Conservation (phyloP, 1,284 basidiomycete genomes). For the Fomes fomentarius region DNA sequence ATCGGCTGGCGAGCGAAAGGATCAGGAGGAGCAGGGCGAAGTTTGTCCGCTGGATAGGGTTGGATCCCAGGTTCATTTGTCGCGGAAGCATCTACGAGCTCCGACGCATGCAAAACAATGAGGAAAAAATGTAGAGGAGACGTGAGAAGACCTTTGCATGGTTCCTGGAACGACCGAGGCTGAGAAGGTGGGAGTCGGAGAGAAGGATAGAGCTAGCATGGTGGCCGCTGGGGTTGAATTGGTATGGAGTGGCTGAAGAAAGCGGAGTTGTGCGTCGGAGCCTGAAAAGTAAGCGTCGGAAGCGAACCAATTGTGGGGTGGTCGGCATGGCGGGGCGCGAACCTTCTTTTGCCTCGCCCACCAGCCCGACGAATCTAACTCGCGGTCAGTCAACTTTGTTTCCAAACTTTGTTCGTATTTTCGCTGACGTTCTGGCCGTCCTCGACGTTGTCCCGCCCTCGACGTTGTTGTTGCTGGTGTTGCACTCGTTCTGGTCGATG, state of each 20-base stretch:
- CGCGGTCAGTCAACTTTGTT: slow-evolving; percentile 37
- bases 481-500: slow-evolving; percentile 10
- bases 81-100: not conserved
- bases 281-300: slow-evolving; percentile 17
- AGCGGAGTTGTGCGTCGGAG: slow-evolving; percentile 17
- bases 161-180: not conserved
- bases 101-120: not conserved
- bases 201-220: not conserved
- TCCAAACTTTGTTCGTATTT: slow-evolving; percentile 30
- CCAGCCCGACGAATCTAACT: slow-evolving; percentile 33
- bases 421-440: slow-evolving; percentile 28
- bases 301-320: slow-evolving; percentile 26
- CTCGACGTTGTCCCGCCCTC: slow-evolving; percentile 10
- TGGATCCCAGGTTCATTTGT: slow-evolving; percentile 3
- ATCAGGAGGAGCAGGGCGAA: not conserved
- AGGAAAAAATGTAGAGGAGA: not conserved
- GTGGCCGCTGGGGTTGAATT: not conserved
- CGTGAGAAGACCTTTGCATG: too few relatives aligned
- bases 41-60: slow-evolving; percentile 4
- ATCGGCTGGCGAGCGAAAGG: not conserved
- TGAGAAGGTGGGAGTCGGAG: not conserved
- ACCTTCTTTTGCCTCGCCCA: slow-evolving; percentile 33
- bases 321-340: slow-evolving; percentile 33
- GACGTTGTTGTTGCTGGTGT: slow-evolving; percentile 13
- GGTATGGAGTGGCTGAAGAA: slow-evolving; percentile 13